These are phyloP conservation scores for Leccinum pachyderme DNA, from an alignment of 1,284 basidiomycete genomes.

Conservation along the genomic window DNA sequence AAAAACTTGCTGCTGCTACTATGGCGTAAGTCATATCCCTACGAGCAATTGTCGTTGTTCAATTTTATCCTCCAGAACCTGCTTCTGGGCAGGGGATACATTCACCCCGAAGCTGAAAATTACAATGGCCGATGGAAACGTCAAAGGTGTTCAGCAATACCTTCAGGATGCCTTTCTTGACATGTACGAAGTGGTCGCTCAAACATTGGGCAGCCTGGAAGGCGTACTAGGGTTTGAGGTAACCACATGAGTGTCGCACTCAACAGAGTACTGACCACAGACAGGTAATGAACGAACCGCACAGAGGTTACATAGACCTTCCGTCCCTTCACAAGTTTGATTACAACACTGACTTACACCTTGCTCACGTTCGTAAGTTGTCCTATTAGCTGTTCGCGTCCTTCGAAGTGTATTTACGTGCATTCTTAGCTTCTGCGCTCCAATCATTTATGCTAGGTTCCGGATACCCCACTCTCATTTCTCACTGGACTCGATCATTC, in stretches of 20 bases:
- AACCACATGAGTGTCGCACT: constrained; percentile 13
- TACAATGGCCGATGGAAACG: constrained; percentile 44
- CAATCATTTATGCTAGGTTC: constrained; percentile 84
- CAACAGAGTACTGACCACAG: constrained; percentile 6
- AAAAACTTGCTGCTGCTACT: constrained; percentile 83
- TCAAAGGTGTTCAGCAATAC: constrained; percentile 75
- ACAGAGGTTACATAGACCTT: constrained; percentile 87
- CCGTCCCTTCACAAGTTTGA: constrained; percentile 84
- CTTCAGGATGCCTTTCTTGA: constrained; percentile 82
- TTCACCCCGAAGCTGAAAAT: constrained; percentile 77
- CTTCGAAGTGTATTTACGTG: neutral
- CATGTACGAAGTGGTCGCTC: constrained; percentile 72
- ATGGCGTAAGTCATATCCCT: constrained; percentile 65
- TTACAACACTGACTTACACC: constrained; percentile 92
- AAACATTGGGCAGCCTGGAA: constrained; percentile 69
- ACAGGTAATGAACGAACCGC: constrained; percentile 94
- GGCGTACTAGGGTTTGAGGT: constrained; percentile 91
- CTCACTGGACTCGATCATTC: constrained; percentile 78
- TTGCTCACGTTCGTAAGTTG: constrained; percentile 75
- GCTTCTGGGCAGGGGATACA: constrained; percentile 88
- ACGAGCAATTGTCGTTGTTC: constrained; percentile 18
- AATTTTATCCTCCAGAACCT: constrained; percentile 45
- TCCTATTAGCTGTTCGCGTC: neutral
- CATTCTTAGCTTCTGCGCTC: constrained; percentile 65
- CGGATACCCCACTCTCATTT: constrained; percentile 72